Evolutionary conservation across 495 filamentous ascomycete genomes (phyloP), one percentile per base, ranked within the genome.

Genomic region (Penicillium coffeae): DNA sequence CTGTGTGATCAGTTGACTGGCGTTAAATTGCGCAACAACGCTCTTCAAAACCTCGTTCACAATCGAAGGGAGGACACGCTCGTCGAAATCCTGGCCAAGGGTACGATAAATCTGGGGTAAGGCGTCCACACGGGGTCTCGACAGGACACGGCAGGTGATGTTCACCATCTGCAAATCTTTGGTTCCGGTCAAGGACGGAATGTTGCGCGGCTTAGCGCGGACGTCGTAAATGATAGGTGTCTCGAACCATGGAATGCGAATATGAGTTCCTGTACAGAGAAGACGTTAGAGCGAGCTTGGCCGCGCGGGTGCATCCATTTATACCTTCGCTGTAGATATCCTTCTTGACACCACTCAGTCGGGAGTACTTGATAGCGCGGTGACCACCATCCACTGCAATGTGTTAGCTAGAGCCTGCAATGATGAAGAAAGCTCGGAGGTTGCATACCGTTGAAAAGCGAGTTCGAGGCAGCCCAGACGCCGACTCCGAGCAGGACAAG

Each of bases 121-220:
- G 22, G 91, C 87, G 46, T 88, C 81, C 57, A 97, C 75, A 32
- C 87, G 83, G 50, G 93, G 93, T 63, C 88, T 80, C 37, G 90
- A 96, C 45, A 98, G 89, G 41, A 98, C 93, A 90, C 93, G 94
- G 74, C 93, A 98, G 62, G 94, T 98, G 69, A 98, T 98, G 80
- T 98, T 98, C 66, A 98, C 93, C 93, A 98, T 98, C 79, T 98
- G 93, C 66, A 98, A 74, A 71, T 98, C 93, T 73, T 98, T 98
- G 62, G 93, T 98, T 55, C 94, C 93, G 45, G 93, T 97, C 46
- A 98, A 85, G 62, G 93, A 98, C 52, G 93, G 86, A 50, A 98
- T 93, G 64, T 92, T 95, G 60, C 94, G 84, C 58, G 93, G 93
- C 73, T 94, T 95, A 18, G 93, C 93, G 66, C 93, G 92, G 48